Evolutionary conservation across 768 basidiomycete genomes (phyloP).

Genomic region (Phaeolepiota aurea): DNA sequence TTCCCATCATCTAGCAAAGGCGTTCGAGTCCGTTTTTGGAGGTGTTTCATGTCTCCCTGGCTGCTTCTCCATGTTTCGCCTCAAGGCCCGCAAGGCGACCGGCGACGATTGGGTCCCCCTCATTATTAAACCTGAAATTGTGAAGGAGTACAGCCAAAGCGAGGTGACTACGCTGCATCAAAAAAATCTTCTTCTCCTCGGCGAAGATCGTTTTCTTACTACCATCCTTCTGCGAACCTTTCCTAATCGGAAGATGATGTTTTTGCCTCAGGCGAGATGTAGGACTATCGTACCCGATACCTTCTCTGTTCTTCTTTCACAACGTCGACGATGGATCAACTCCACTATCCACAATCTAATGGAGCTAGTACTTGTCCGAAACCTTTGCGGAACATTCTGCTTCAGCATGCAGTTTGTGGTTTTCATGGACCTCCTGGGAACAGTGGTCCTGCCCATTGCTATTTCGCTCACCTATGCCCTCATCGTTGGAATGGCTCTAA

Average conservation of each 20-base stretch:
- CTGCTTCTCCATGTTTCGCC: slow-evolving; percentile 99
- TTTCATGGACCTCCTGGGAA: slow-evolving; percentile 92
- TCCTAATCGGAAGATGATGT: slow-evolving; percentile 99
- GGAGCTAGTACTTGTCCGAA: slow-evolving; percentile 95
- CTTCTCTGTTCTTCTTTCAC: slow-evolving; percentile 87
- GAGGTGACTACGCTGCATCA: slow-evolving; percentile 93
- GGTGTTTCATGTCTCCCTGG: slow-evolving; percentile 98
- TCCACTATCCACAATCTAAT: slow-evolving; percentile 99
- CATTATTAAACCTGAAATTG: slow-evolving; percentile 94
- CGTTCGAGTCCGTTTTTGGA: slow-evolving; percentile 97
- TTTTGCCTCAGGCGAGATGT: slow-evolving; percentile 92
- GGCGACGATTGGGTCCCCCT: slow-evolving; percentile 98
- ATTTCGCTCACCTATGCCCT: slow-evolving; percentile 87
- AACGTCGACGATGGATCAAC: slow-evolving; percentile 98
- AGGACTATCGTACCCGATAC: slow-evolving; percentile 95
- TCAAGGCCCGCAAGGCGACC: slow-evolving; percentile 82
- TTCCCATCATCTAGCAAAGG: slow-evolving; percentile 96
- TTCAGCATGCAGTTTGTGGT: slow-evolving; percentile 99
- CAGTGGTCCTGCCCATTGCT: slow-evolving; percentile 89
- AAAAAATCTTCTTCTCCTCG: slow-evolving; percentile 92
- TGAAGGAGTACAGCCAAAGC: slow-evolving; percentile 93
- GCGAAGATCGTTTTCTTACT: slow-evolving; percentile 98
- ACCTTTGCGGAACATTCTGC: slow-evolving; percentile 98
- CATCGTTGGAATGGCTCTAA: slow-evolving; percentile 71
- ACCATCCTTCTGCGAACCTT: slow-evolving; percentile 95